Evolutionary conservation across 2,329 filamentous ascomycete genomes (phyloP).

Genomic region (Dothistroma septosporum): DNA sequence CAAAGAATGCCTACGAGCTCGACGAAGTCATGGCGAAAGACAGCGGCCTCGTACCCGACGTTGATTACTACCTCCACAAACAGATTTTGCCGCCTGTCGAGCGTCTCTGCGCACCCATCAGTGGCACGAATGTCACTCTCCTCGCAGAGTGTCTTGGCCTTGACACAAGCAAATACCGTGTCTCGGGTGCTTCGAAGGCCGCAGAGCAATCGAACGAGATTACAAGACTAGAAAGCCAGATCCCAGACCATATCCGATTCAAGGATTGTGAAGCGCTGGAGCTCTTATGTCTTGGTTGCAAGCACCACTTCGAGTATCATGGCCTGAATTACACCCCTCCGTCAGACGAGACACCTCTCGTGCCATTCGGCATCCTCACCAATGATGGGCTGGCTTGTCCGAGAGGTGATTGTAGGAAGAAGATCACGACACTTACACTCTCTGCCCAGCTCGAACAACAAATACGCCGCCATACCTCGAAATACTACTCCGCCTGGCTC

Average conservation of each 20-base stretch:
- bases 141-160: slow-evolving; percentile 91
- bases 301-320: slow-evolving; percentile 66
- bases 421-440: slow-evolving; percentile 67
- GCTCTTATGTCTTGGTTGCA: slow-evolving; percentile 79
- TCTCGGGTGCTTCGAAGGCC: slow-evolving; percentile 53
- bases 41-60: slow-evolving; percentile 72
- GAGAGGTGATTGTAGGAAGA: slow-evolving; percentile 56
- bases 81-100: slow-evolving; percentile 98
- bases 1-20: slow-evolving; percentile 84
- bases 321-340: slow-evolving; percentile 56
- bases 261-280: slow-evolving; percentile 70
- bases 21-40: slow-evolving; percentile 78
- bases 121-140: slow-evolving; percentile 82
- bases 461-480: slow-evolving; percentile 70
- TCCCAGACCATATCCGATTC: slow-evolving; percentile 87
- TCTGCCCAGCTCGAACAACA: slow-evolving; percentile 84
- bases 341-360: slow-evolving; percentile 25
- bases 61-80: slow-evolving; percentile 98
- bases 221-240: slow-evolving; percentile 87
- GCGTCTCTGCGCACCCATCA: slow-evolving; percentile 92
- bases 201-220: slow-evolving; percentile 63
- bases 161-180: slow-evolving; percentile 81
- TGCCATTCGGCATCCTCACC: slow-evolving; percentile 57
- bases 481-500: slow-evolving; percentile 91
- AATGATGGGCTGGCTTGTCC: slow-evolving; percentile 72